Evolutionary conservation across 441 rosid genomes (phyloP).

Genomic region (Croton setiger): DNA sequence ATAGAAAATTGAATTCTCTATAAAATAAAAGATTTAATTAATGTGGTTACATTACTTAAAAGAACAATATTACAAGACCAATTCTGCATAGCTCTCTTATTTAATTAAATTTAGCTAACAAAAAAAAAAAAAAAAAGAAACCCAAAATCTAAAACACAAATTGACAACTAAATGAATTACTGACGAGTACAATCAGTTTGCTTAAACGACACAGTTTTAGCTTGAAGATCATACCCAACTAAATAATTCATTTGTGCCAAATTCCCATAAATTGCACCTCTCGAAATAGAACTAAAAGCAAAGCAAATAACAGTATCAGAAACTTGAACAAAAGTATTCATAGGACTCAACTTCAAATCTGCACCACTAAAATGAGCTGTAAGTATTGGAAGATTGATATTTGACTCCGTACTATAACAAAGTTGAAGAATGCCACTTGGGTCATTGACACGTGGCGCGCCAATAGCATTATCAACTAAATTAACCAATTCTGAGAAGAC

Average conservation of each 20-base stretch:
- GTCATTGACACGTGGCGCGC: background rate
- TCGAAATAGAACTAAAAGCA: background rate
- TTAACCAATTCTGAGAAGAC: slow-evolving; percentile 6
- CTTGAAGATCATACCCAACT: slow-evolving; percentile 13
- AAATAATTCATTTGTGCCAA: slow-evolving; percentile 12
- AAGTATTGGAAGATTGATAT: slow-evolving; percentile 3
- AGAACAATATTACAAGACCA: too few species aligned
- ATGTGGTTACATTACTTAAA: too few species aligned
- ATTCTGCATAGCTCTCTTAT: too few species aligned
- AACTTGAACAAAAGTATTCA: slow-evolving; percentile 6
- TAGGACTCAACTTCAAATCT: slow-evolving; percentile 5
- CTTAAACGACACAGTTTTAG: background rate
- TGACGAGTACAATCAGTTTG: slow-evolving; percentile 7
- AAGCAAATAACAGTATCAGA: slow-evolving; percentile 8
- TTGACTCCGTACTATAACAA: background rate
- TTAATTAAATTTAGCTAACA: too few species aligned
- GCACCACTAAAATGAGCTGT: slow-evolving; percentile 25
- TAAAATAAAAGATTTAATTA: too few species aligned
- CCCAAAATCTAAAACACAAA: too few species aligned
- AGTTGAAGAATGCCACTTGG: background rate
- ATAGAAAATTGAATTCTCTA: too few species aligned
- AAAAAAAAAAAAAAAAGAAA: too few species aligned
- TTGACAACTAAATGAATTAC: background rate
- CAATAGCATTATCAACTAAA: background rate
- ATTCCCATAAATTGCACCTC: background rate